A percentile compares a stretch with the other conserved stretches of the same genome.
These are phyloP conservation scores for Myotisia sp. DNA, from an alignment of 2,329 filamentous ascomycete genomes.

Conservation along the genomic window DNA sequence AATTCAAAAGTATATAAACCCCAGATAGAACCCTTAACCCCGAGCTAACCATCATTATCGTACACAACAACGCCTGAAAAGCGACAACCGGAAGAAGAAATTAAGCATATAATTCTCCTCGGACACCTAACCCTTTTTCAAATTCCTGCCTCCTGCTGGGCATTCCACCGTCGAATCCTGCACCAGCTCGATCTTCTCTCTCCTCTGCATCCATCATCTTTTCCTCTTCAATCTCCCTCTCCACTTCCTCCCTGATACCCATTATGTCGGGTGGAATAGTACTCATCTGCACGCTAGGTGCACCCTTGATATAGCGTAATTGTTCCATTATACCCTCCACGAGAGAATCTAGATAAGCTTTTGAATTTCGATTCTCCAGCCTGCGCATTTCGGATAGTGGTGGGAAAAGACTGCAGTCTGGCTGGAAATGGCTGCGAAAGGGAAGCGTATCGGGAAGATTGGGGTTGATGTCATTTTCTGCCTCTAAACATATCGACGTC, in stretches of 20 bases:
- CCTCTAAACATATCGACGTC: conserved; percentile 74
- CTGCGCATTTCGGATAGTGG: conserved; percentile 58
- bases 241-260: conserved; percentile 36
- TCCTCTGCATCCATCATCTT: conserved; percentile 25
- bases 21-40: too few species aligned
- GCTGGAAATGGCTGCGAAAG: conserved; percentile 77
- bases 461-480: conserved; percentile 54
- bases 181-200: conserved; percentile 25
- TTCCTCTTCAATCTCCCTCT: conserved; percentile 34
- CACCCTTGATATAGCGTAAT: conserved; percentile 66
- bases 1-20: too few species aligned
- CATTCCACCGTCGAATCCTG: conserved; percentile 9
- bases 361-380: conserved; percentile 63
- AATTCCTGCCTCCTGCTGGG: conserved; percentile 21
- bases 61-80: background rate
- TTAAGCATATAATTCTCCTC: conserved; percentile 26
- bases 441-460: conserved; percentile 67
- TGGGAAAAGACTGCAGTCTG: conserved; percentile 77
- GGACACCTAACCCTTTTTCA: conserved; percentile 19
- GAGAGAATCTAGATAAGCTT: conserved; percentile 60
- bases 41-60: too few species aligned
- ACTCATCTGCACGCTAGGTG: conserved; percentile 75
- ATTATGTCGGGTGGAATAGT: conserved; percentile 64
- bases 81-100: background rate
- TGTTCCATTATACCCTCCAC: conserved; percentile 71